Evolutionary conservation across 2,329 filamentous ascomycete genomes (phyloP), one percentile per base, ranked within the genome.

Genomic region (Alternaria sp.): DNA sequence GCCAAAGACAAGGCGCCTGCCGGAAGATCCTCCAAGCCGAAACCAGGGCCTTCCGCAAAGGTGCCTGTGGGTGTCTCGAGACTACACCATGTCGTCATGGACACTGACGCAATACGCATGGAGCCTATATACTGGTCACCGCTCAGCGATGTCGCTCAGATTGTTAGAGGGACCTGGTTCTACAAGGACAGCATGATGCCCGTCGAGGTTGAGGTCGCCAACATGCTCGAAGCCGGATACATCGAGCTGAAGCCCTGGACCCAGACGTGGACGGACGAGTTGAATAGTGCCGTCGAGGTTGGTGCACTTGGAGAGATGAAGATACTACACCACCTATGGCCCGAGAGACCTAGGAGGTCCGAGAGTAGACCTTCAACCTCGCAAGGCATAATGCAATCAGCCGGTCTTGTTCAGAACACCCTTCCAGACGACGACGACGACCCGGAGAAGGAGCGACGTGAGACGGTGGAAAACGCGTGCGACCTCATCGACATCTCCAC

Each of bases 101-200:
- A 94, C 22, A 86, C 69, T 9, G 72, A 75, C 42, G 74, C 72
- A 7, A 72, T 74, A 63, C 85, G 92, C 72, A 96, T 99, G 93
- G 92, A 94, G 77, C 95, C 95, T 0, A 97, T 98, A 61, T 99
- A 99, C 76, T 99, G 95, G 95, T 94, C 91, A 18, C 94, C 95
- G 7, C 86, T 98, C 32, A 93, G 96, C 70, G 95, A 98, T 72
- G 87, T 96, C 32, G 90, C 92, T 7, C 84, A 89, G 36, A 93
- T 98, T 2, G 85, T 91, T 58, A 86, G 95, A 66, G 93, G 91
- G 1, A 98, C 94, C 0, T 99, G 95, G 95, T 99, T 99, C 76
- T 98, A 98, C 79, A 91, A 91, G 81, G 94, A 97, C 73, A 94
- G 91, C 1, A 97, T 98, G 93, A 83, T 92, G 59, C 95, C 95